Evolutionary conservation across 2,329 filamentous ascomycete genomes (phyloP).

Genomic region (Alternaria metachromatica): DNA sequence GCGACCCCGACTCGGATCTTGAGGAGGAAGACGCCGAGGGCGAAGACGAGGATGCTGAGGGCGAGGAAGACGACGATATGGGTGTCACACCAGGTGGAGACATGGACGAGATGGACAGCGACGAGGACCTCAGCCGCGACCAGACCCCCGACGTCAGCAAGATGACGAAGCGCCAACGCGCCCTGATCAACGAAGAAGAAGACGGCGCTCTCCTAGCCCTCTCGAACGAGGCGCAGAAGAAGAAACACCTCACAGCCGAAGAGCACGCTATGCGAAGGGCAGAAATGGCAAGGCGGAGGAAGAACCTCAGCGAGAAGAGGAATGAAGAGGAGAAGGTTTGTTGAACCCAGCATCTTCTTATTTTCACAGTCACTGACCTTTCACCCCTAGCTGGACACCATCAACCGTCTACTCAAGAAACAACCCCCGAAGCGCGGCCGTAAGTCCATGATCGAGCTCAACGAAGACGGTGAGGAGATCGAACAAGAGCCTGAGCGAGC

Average conservation of each 20-base stretch:
- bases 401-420: conserved; percentile 88
- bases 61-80: conserved; percentile 50
- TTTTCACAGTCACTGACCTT: conserved; percentile 15
- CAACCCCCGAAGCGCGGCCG: conserved; percentile 73
- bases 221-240: conserved; percentile 73
- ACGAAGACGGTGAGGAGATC: conserved; percentile 59
- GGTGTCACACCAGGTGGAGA: conserved; percentile 46
- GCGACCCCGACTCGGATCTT: conserved; percentile 48
- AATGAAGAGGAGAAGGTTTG: conserved; percentile 77
- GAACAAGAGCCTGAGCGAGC: conserved; percentile 57
- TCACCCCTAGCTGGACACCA: conserved; percentile 77
- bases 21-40: conserved; percentile 57
- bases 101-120: conserved; percentile 55
- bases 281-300: conserved; percentile 75
- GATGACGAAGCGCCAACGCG: conserved; percentile 72
- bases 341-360: neutral
- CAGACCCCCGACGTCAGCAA: conserved; percentile 69
- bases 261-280: conserved; percentile 75
- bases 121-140: conserved; percentile 61
- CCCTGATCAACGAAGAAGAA: conserved; percentile 59
- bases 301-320: conserved; percentile 78
- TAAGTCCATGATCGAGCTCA: conserved; percentile 54
- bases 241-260: conserved; percentile 75
- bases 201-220: conserved; percentile 58
- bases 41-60: conserved; percentile 52